A percentile compares a stretch with the other conserved stretches of the same genome.
Conservation (phyloP, 1,284 basidiomycete species). For the Cutaneotrichosporon sp. region DNA sequence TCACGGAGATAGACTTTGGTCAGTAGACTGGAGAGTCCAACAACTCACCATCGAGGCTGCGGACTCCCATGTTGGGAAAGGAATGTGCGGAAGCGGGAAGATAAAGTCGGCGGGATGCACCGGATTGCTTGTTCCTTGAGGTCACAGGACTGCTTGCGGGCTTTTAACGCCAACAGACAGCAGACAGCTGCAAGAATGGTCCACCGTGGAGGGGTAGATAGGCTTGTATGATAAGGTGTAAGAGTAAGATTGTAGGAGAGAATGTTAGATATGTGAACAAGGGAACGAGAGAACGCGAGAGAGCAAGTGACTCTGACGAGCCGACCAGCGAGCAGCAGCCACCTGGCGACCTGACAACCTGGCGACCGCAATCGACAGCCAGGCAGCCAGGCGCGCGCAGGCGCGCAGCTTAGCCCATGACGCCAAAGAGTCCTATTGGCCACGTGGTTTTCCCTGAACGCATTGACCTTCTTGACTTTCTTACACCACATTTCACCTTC, state of each 20-base stretch:
- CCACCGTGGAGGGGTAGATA: not conserved
- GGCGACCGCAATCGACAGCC: not conserved
- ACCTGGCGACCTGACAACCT: too few relatives aligned
- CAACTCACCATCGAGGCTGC: constrained; percentile 46
- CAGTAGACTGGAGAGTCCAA: not conserved
- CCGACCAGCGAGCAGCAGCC: too few relatives aligned
- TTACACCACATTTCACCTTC: not conserved
- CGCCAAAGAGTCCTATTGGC: not conserved
- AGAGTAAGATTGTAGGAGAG: not conserved
- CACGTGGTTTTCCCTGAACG: not conserved
- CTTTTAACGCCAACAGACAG: not conserved
- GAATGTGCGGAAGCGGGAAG: constrained; percentile 1
- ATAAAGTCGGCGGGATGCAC: not conserved
- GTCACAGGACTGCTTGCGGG: not conserved
- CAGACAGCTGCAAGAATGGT: not conserved
- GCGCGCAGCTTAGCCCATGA: too few relatives aligned
- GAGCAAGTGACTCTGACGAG: not conserved
- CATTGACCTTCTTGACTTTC: not conserved
- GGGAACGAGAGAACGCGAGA: not conserved
- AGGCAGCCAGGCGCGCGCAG: too few relatives aligned
- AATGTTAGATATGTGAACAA: not conserved
- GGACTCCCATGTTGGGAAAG: constrained; percentile 36
- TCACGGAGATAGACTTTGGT: constrained; percentile 73
- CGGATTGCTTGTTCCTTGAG: not conserved
- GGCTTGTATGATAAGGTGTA: not conserved